Evolutionary conservation across 2,329 filamentous ascomycete species (phyloP), one percentile per base, ranked within the genome.

Genomic region (Teratosphaeria zuluensis): DNA sequence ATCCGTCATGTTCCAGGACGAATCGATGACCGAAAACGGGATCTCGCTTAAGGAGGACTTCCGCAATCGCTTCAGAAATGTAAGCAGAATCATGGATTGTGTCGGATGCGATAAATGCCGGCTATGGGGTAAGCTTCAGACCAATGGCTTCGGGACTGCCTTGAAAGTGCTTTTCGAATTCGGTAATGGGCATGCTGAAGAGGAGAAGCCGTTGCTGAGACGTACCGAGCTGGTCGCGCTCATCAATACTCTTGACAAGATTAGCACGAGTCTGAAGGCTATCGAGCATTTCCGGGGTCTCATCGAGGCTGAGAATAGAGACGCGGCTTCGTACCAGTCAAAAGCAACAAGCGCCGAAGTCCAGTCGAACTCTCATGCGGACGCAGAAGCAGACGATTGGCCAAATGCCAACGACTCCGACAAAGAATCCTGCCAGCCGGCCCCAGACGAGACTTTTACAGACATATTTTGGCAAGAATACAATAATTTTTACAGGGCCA

Each of bases 91-190:
- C 64, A 99, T 99, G 94, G 94, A 99, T 74, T 99, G 94, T 66
- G 92, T 97, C 21, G 94, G 94, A 52, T 99, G 94, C 74, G 94
- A 99, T 77, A 99, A 99, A 77, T 99, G 94, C 76, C 86, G 94
- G 8, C 84, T 99, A 2, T 99, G 94, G 94, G 94, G 94, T 54
- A 99, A 99, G 76, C 77, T 99, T 42, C 94, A 99, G 76, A 95
- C 91, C 0, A 89, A 89, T 12, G 94, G 94, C 2, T 97, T 96
- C 71, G 94, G 94, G 55, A 90, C 94, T 0, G 94, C 94, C 0
- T 78, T 99, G 62, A 99, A 99, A 76, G 87, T 99, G 4, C 81
- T 99, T 1, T 99, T 99, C 68, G 94, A 99, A 73, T 94, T 91
- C 63, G 91, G 95, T 64, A 81, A 86, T 63, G 81, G 77, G 6